Percentiles rank a stretch among this genome's conserved stretches.
Conservation (phyloP, 2,329 filamentous ascomycete genomes). For the Chrysosporium queenslandicum region DNA sequence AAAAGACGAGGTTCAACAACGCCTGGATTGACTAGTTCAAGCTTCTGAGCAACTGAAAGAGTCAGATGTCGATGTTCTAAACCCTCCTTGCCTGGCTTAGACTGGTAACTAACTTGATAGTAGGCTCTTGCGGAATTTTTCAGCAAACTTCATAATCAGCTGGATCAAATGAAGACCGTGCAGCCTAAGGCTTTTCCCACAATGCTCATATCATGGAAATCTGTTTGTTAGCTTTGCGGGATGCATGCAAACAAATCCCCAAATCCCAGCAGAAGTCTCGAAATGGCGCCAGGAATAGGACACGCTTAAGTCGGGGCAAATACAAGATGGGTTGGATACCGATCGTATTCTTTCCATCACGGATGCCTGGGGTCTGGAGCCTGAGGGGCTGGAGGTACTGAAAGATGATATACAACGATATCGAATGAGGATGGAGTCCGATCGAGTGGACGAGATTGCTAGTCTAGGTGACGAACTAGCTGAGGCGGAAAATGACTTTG, state of each 20-base stretch:
- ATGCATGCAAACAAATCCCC: neutral
- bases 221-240: slow-evolving; percentile 1
- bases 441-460: neutral
- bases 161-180: neutral
- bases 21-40: slow-evolving; percentile 1
- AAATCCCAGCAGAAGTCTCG: neutral
- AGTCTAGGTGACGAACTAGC: neutral
- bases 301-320: neutral
- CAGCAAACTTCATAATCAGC: neutral
- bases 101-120: neutral
- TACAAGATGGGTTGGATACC: neutral
- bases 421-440: neutral
- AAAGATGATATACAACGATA: neutral
- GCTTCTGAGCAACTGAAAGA: slow-evolving; percentile 3
- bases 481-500: neutral
- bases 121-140: slow-evolving; percentile 1
- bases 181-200: neutral
- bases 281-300: neutral
- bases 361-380: neutral
- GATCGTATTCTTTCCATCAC: slow-evolving; percentile 1
- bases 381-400: neutral
- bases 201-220: slow-evolving; percentile 1
- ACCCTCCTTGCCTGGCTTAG: neutral
- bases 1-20: neutral
- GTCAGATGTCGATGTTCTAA: neutral